phyloP scores from a whole-genome alignment of 78 protist genomes.

The Paratrimastix pyriformis region DNA sequence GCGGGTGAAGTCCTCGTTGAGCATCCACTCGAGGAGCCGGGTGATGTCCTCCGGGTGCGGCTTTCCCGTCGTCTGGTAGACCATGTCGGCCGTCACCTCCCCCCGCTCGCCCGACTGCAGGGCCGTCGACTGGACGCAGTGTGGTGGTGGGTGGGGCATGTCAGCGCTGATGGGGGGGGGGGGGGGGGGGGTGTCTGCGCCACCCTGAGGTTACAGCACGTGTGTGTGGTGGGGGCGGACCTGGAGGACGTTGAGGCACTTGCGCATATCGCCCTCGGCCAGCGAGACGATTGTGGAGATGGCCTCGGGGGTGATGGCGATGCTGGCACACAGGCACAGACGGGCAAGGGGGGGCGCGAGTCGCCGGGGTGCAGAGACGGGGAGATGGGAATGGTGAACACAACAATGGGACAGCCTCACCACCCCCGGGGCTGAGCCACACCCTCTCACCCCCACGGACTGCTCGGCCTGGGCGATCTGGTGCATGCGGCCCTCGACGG shows the following conservation, averaged over 20 bases:
- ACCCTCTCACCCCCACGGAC: conserved; percentile 29
- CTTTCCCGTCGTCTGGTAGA: conserved; percentile 63
- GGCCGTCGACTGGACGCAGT: conserved; percentile 22
- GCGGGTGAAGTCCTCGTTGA: conserved; percentile 47
- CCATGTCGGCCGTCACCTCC: conserved; percentile 31
- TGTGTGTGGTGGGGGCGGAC: conserved; percentile 17
- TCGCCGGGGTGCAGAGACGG: background rate
- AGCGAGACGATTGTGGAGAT: conserved; percentile 31
- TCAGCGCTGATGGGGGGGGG: background rate
- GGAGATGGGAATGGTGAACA: background rate
- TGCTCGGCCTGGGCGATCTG: conserved; percentile 53
- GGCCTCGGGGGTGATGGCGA: background rate
- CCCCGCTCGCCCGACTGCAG: conserved; percentile 10
- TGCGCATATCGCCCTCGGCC: conserved; percentile 55
- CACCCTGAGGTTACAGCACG: conserved; percentile 47
- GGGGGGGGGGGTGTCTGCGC: conserved; percentile 26
- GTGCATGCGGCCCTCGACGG: conserved; percentile 41
- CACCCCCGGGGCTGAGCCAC: too few species aligned
- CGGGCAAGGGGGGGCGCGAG: background rate
- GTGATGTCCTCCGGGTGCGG: conserved; percentile 49
- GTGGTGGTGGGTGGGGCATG: background rate
- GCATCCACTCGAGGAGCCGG: conserved; percentile 13
- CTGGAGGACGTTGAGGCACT: conserved; percentile 62
- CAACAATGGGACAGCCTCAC: too few species aligned
- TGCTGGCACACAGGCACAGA: background rate